phyloP scores from a whole-genome alignment of 805 yeast species.

The Suhomyces xylopsoci region DNA sequence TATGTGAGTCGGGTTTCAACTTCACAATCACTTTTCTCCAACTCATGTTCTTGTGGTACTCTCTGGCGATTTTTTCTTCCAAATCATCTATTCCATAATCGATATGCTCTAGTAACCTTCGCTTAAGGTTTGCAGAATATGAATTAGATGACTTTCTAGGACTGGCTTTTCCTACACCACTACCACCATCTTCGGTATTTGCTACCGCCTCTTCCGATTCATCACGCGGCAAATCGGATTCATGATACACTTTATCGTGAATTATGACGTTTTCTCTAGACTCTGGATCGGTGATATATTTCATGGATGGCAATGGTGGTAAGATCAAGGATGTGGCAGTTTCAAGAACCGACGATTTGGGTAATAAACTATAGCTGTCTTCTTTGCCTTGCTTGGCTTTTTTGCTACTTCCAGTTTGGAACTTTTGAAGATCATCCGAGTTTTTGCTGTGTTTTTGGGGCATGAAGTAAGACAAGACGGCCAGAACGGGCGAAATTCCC shows the following conservation, averaged over 20 bases:
- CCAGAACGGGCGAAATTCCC: conserved; percentile 29
- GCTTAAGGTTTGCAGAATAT: conserved; percentile 11
- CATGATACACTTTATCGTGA: conserved; percentile 76
- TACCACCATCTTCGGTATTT: background rate
- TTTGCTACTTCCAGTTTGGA: conserved; percentile 13
- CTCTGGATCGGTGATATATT: conserved; percentile 65
- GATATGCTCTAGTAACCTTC: conserved; percentile 21
- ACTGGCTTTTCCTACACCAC: background rate
- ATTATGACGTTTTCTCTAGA: conserved; percentile 64
- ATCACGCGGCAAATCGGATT: conserved; percentile 54
- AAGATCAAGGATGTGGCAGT: conserved; percentile 74
- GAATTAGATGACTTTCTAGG: background rate
- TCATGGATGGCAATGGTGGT: conserved; percentile 75
- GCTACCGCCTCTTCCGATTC: background rate
- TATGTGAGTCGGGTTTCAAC: conserved; percentile 90
- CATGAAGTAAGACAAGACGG: conserved; percentile 38
- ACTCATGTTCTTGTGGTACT: conserved; percentile 77
- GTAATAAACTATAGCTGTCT: conserved; percentile 33
- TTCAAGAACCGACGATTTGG: conserved; percentile 72
- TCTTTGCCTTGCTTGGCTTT: conserved; percentile 9
- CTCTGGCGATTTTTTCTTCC: conserved; percentile 82
- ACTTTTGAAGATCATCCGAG: conserved; percentile 13
- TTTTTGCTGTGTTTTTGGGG: conserved; percentile 35
- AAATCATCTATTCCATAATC: conserved; percentile 41
- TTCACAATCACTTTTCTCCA: conserved; percentile 93